phyloP scores from a whole-genome alignment of 2,329 filamentous ascomycete species.

The Pestalotiopsis sp. region DNA sequence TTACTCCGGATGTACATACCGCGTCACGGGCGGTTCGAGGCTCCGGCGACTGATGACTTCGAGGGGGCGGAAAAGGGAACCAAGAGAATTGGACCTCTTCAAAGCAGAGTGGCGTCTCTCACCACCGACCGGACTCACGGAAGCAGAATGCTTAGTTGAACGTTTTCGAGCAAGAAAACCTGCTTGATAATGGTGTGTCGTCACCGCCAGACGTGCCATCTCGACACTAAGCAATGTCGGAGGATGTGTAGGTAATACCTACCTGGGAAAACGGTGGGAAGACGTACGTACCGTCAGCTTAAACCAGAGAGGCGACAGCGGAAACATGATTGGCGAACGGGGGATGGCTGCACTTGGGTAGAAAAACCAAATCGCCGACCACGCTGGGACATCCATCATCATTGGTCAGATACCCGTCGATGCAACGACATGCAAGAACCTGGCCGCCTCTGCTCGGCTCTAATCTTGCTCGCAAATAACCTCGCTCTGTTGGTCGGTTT shows the following conservation, averaged over 20 bases:
- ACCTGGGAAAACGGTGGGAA: neutral
- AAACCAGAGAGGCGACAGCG: neutral
- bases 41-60: neutral
- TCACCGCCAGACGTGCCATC: neutral
- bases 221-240: too few relatives aligned
- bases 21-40: neutral
- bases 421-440: conserved; percentile 3
- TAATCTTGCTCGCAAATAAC: neutral
- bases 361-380: conserved; percentile 17
- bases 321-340: conserved; percentile 17
- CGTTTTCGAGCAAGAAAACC: neutral
- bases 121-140: too few relatives aligned
- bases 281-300: neutral
- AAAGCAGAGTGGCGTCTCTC: neutral
- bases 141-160: neutral
- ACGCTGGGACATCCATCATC: conserved; percentile 8
- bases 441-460: neutral
- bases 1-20: neutral
- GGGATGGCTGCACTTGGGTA: conserved; percentile 16
- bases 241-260: too few relatives aligned
- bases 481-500: neutral
- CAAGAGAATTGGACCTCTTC: neutral
- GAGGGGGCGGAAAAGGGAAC: neutral
- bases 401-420: conserved; percentile 13
- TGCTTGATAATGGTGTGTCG: neutral